Percentiles rank a stretch among this genome's conserved stretches.
phyloP scores from a whole-genome alignment of 2,329 filamentous ascomycete species.

The Sporothrix schenckii region DNA sequence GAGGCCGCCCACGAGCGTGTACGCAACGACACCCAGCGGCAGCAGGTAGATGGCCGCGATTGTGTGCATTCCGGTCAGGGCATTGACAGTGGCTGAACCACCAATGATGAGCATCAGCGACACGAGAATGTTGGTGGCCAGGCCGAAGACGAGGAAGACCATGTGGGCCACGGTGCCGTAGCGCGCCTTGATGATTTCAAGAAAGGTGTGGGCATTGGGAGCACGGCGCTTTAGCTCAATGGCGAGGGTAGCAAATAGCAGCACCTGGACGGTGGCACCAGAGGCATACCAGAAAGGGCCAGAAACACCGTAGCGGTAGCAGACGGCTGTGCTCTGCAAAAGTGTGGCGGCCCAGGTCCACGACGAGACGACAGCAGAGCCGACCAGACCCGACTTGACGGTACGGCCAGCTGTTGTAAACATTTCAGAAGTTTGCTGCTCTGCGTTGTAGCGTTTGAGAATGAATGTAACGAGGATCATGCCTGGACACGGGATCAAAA shows the following conservation, averaged over 20 bases:
- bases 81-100: constrained; percentile 72
- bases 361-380: constrained; percentile 85
- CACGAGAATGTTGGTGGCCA: constrained; percentile 84
- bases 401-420: constrained; percentile 87
- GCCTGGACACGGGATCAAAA: constrained; percentile 35
- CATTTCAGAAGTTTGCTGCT: constrained; percentile 88
- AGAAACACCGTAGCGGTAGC: constrained; percentile 74
- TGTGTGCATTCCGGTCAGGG: constrained; percentile 73
- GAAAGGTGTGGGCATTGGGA: constrained; percentile 82
- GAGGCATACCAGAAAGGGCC: constrained; percentile 65
- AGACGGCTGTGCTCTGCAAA: constrained; percentile 77
- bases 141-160: constrained; percentile 79
- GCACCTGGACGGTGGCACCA: constrained; percentile 81
- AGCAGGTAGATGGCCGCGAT: constrained; percentile 83
- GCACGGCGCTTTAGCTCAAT: constrained; percentile 87
- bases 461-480: constrained; percentile 48
- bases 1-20: constrained; percentile 77
- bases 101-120: constrained; percentile 88
- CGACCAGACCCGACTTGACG: constrained; percentile 85
- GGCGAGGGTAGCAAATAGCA: constrained; percentile 86
- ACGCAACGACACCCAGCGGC: constrained; percentile 77
- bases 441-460: constrained; percentile 51
- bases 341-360: constrained; percentile 93
- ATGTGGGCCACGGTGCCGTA: constrained; percentile 73
- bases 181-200: constrained; percentile 79